phyloP scores from a whole-genome alignment of 768 basidiomycete genomes.

The Coprinopsis cinerea region DNA sequence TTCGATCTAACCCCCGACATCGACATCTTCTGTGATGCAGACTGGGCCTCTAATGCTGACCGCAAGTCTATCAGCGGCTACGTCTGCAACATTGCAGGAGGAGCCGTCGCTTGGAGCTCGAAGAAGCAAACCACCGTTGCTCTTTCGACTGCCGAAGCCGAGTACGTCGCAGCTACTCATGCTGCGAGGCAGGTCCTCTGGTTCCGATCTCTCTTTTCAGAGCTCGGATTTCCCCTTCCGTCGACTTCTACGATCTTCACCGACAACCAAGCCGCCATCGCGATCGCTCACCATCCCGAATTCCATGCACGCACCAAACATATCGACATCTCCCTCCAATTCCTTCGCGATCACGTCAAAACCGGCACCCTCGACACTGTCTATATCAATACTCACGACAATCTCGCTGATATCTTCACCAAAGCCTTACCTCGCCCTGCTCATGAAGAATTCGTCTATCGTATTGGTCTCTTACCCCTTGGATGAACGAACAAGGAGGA shows the following conservation, averaged over 20 bases:
- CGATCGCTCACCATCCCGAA: conserved; percentile 14
- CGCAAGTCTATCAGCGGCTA: conserved; percentile 16
- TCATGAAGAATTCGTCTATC: not conserved
- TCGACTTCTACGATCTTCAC: conserved; percentile 6
- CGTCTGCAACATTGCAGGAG: conserved; percentile 26
- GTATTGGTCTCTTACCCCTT: not conserved
- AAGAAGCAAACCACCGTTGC: conserved; percentile 21
- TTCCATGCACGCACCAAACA: conserved; percentile 14
- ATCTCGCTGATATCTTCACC: conserved; percentile 15
- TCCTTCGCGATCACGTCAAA: conserved; percentile 9
- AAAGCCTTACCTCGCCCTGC: conserved; percentile 11
- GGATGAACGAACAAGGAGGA: not conserved
- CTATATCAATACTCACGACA: conserved; percentile 9
- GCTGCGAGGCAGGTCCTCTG: conserved; percentile 22
- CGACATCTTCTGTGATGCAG: conserved; percentile 1
- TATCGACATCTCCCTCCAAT: conserved; percentile 14
- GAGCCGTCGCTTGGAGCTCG: conserved; percentile 34
- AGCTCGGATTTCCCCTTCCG: conserved; percentile 10
- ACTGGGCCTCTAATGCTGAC: conserved; percentile 3
- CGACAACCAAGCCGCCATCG: conserved; percentile 17
- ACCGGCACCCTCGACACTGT: conserved; percentile 3
- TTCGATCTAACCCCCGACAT: not conserved
- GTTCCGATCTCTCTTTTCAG: conserved; percentile 15
- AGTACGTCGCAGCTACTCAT: conserved; percentile 28
- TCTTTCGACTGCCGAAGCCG: conserved; percentile 36